Percentiles rank a stretch among this genome's conserved stretches.
Evolutionary conservation across 2,329 filamentous ascomycete genomes (phyloP).

Genomic region (Xylaria hypoxylon): DNA sequence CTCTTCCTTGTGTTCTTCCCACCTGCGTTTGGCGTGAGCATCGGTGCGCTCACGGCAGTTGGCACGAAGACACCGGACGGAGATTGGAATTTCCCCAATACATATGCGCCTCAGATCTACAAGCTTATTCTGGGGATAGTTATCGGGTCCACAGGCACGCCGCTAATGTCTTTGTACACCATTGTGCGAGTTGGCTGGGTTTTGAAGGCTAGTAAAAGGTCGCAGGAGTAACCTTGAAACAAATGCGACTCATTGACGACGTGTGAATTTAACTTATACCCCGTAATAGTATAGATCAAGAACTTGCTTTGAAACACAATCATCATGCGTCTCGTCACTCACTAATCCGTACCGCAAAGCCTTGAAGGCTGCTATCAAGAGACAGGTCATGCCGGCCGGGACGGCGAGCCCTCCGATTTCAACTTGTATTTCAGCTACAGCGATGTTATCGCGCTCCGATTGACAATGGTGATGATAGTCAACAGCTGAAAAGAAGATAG

Average conservation of each 20-base stretch:
- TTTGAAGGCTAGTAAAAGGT: conserved; percentile 15
- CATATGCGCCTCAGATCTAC: conserved; percentile 25
- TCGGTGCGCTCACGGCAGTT: conserved; percentile 23
- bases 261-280: no score
- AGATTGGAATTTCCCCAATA: conserved; percentile 26
- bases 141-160: conserved; percentile 23
- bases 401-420: neutral
- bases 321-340: neutral
- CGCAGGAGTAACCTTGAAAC: neutral
- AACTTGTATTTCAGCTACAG: neutral
- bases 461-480: no score
- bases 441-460: no score
- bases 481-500: no score
- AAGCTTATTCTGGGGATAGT: conserved; percentile 24
- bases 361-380: neutral
- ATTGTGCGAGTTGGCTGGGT: conserved; percentile 30
- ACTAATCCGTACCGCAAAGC: neutral
- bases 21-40: conserved; percentile 21
- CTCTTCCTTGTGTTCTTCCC: conserved; percentile 27
- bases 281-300: no score
- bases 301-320: no score
- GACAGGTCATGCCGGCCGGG: neutral
- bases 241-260: no score
- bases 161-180: conserved; percentile 21
- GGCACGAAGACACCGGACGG: conserved; percentile 9